Base-by-base conservation (phyloP, 805 yeast species). In the Candida gorgasii region DNA sequence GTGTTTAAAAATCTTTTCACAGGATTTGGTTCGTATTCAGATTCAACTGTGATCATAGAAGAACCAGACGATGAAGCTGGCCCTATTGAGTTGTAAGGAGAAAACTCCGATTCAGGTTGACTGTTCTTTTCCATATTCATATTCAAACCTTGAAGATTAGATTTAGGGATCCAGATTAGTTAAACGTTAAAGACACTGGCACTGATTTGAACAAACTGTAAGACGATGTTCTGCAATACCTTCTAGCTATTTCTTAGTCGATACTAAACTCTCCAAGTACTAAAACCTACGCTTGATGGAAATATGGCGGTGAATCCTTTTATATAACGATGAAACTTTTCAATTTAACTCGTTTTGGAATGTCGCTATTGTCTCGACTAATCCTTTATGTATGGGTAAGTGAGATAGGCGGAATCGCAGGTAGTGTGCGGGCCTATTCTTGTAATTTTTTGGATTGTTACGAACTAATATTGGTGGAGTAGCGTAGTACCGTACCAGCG, bases 1-100 rank as follows among this genome's bases (percentile, higher is more conserved):
- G 57, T 49, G 34, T 59, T 54, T 24, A 52, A 19, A 43, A 60
- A 57, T 32, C 53, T 34, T 14, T 44, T 40, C 8, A 44, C 40
- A 5, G 53, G 53, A 33, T 49, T 49, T 36, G 48, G 41, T 36
- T 49, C 53, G 36, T 42, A 46, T 26, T 44, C 50, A 18, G 44
- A 36, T 29, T 32, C 45, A 17, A 24, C 20, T 6, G 48, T 18
- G 7, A 31, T 26, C 4, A 38, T 31, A 5, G 45, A 31, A 6
- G 47, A 19, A 11, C 24, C 34, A 17, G 34, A 17, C 2, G 34
- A 27, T n/a, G 37, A 22, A 3, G 42, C 27, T 4, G 20, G 40
- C 33, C 41, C 36, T 9, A 34, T 13, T 15, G 44, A 27, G 12
- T 47, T 26, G 23, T 43, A 47, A 22, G 45, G 43, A 2, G 50